Evolutionary conservation across 768 basidiomycete species (phyloP), one percentile per base, ranked within the genome.

Genomic region (Tephrocybe sp.): DNA sequence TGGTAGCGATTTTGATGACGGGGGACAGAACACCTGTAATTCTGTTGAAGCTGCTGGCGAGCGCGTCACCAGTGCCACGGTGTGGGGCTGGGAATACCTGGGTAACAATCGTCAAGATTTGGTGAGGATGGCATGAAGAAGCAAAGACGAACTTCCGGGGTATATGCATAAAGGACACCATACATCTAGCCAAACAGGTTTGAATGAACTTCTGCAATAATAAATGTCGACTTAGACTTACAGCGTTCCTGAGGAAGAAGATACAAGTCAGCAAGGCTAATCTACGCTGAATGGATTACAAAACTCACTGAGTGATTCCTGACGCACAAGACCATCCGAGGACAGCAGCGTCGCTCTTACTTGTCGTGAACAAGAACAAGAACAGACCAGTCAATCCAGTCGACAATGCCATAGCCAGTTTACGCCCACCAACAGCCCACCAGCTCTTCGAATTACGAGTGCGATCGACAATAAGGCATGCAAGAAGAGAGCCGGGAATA

Each of bases 41-140:
- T 29, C 75, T 68, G 57, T 80, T 80, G 55, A 79, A 68, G 70
- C 74, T 52, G 70, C 70, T 53, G 63, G 74, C 55, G 71, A 71
- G 52, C 3, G 78, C 79, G 47, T 78, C 75, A 9, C 77, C 79
- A 0, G 79, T 79, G 2, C 80, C 80, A 29, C 80, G 72, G 53
- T 79, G 77, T 3, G 77, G 75, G 0, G 77, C 76, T 0, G 80
- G 77, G 66, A 83, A 82, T 16, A 78, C 65, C 65, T 66, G 40
- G 1, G 27, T 16, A 15, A 10, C 4, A 12, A 29, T 16, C 29
- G 22, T 5, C 27, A 40, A 31, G 1, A 22, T 13, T 25, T 3
- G 22, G n/a, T 3, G 10, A 8, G 3, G 12, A 15, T 40, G 13
- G 34, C 23, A 21, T 12, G 12, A 22, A 18, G 18, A 31, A 22